A percentile compares a stretch with the other conserved stretches of the same genome.
Evolutionary conservation across 345 rosid genomes (phyloP).

Genomic region (Leavenworthia alabamica): DNA sequence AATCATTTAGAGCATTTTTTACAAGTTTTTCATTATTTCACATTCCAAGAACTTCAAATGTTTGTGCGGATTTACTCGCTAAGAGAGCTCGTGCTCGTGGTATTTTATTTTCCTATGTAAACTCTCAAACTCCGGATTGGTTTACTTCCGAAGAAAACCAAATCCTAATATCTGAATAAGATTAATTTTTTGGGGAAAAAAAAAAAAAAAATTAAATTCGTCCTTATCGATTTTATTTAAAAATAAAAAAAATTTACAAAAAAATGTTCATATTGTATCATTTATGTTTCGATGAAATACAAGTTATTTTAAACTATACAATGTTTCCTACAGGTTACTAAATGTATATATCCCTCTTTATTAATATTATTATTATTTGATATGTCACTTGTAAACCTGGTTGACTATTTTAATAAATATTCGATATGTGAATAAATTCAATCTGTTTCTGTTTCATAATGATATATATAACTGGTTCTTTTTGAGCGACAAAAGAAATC

Average conservation of each 20-base stretch:
- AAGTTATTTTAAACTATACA: not conserved
- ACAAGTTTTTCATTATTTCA: no score
- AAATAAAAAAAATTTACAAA: not conserved
- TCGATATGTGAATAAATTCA: not conserved
- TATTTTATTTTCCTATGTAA: no score
- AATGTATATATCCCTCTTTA: not conserved
- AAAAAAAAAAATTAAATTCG: no score
- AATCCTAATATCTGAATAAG: no score
- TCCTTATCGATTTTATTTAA: not conserved
- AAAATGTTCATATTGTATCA: not conserved
- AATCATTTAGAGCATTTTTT: no score
- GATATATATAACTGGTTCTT: not conserved
- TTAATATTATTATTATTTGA: not conserved
- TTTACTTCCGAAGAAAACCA: no score
- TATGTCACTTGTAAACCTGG: not conserved
- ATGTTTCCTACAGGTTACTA: not conserved
- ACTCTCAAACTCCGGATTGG: no score
- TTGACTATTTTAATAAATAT: not conserved
- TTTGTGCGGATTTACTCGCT: no score
- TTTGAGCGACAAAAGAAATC: not conserved
- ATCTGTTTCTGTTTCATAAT: not conserved
- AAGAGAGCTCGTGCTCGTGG: no score
- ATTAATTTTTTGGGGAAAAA: no score
- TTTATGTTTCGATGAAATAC: not conserved
- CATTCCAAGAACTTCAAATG: no score